Base-by-base conservation (phyloP, 352 stramenopile species). In the Pythium vanterpoolii region DNA sequence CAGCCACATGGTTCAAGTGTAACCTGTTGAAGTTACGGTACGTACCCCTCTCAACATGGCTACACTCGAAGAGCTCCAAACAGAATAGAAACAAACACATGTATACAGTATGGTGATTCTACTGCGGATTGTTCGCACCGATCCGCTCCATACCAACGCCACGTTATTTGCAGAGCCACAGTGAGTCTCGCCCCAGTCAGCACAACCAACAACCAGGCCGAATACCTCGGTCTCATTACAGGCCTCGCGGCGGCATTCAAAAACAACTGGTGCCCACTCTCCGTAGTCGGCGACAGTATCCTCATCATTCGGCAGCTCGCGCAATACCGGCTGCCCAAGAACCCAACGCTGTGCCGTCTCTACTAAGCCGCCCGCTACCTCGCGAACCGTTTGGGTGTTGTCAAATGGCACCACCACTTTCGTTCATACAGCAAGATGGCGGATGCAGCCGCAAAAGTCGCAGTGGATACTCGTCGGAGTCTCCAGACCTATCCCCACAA, bases 121-220 rank as follows among this genome's bases (percentile, higher is more conserved):
- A n/a, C n/a, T n/a, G n/a, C n/a, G n/a, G n/a, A n/a, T n/a, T n/a
- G n/a, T n/a, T n/a, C n/a, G n/a, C n/a, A n/a, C n/a, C n/a, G n/a
- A n/a, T n/a, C n/a, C n/a, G n/a, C n/a, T n/a, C n/a, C n/a, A n/a
- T n/a, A n/a, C n/a, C n/a, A n/a, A n/a, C n/a, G n/a, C n/a, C n/a
- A n/a, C n/a, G n/a, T 60, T 16, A 5, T 38, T n/a, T 39, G 36
- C 13, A 52, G 19, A n/a, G 30, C 44, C n/a, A 16, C 19, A 0
- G 45, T 44, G n/a, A 45, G 19, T 33, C 31, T 4, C 19, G 26
- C 44, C 13, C 19, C n/a, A 23, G 2, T 5, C 8, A 7, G 4
- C 26, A 47, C 42, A 9, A 62, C 42, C 21, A 62, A 56, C 44
- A 62, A 56, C n/a, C 13, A 30, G 40, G 55, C 45, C 13, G 45